These are phyloP conservation scores for thale cress (Arabidopsis thaliana) DNA, from an alignment of 345 rosid genomes.

Conservation along the genomic window DNA sequence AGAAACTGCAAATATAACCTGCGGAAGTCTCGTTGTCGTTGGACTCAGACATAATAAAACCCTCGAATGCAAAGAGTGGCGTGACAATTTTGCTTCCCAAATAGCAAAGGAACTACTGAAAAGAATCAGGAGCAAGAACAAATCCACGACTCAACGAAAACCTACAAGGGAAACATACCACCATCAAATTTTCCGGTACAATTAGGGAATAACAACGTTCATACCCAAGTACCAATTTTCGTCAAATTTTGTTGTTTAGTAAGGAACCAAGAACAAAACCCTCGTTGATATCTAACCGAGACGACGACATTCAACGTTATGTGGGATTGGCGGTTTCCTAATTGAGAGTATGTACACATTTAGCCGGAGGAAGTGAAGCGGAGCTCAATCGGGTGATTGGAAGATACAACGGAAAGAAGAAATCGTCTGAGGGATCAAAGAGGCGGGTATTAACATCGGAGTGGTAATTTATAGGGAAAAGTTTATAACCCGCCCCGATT, in stretches of 20 bases:
- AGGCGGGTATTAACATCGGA: neutral
- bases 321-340: slow-evolving; percentile 4
- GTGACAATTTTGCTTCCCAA: slow-evolving; percentile 17
- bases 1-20: slow-evolving; percentile 23
- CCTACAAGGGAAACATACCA: neutral
- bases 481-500: slow-evolving; percentile 36
- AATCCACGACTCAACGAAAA: slow-evolving; percentile 8
- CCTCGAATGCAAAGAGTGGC: slow-evolving; percentile 17
- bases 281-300: neutral
- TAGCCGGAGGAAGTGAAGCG: slow-evolving; percentile 18
- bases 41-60: slow-evolving; percentile 27
- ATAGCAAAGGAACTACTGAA: slow-evolving; percentile 8
- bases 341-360: neutral
- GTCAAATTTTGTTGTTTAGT: neutral
- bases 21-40: slow-evolving; percentile 37
- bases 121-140: neutral
- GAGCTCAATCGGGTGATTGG: slow-evolving; percentile 11
- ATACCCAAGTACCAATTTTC: slow-evolving; percentile 17
- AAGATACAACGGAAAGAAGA: slow-evolving; percentile 3
- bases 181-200: neutral
- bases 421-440: slow-evolving; percentile 17
- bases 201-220: neutral
- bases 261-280: neutral
- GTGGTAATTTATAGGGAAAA: neutral
- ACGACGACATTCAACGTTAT: neutral